These are phyloP conservation scores for Beauveria sp. DNA, from an alignment of 2,329 filamentous ascomycete genomes.

Conservation along the genomic window DNA sequence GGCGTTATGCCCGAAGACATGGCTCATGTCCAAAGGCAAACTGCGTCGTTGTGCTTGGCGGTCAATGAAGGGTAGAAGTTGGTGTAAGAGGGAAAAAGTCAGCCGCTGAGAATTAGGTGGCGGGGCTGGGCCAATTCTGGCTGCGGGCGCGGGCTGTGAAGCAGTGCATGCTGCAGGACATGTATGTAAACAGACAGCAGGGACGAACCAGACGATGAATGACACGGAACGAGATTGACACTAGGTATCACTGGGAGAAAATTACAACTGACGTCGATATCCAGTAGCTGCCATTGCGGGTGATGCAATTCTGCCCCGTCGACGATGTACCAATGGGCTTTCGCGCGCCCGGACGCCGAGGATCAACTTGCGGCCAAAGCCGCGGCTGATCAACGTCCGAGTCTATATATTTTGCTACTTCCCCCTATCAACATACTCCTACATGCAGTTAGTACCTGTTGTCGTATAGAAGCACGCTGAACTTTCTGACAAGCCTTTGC, in stretches of 20 bases:
- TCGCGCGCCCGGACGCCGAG: neutral
- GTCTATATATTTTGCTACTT: neutral
- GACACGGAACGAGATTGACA: no score
- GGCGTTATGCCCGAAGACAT: neutral
- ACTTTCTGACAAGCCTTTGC: neutral
- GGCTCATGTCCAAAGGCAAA: neutral
- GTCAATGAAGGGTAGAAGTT: neutral
- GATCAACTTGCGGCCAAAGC: neutral
- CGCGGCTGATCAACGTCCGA: neutral
- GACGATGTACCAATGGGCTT: neutral
- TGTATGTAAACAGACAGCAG: neutral
- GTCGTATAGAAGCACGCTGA: neutral
- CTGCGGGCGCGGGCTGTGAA: neutral
- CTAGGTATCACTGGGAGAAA: no score
- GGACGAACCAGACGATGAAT: neutral
- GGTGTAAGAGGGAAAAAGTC: slow-evolving; percentile 1
- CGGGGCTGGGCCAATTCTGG: neutral
- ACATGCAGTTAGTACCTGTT: no score
- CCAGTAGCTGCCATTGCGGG: neutral
- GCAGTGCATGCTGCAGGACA: neutral
- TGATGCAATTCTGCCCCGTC: neutral
- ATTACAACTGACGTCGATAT: neutral
- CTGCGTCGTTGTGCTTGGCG: neutral
- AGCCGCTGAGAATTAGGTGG: neutral
- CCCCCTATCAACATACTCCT: neutral